Percentiles rank a stretch among this genome's conserved stretches.
Evolutionary conservation across 768 basidiomycete species (phyloP).

Genomic region (Mycena latifolia): DNA sequence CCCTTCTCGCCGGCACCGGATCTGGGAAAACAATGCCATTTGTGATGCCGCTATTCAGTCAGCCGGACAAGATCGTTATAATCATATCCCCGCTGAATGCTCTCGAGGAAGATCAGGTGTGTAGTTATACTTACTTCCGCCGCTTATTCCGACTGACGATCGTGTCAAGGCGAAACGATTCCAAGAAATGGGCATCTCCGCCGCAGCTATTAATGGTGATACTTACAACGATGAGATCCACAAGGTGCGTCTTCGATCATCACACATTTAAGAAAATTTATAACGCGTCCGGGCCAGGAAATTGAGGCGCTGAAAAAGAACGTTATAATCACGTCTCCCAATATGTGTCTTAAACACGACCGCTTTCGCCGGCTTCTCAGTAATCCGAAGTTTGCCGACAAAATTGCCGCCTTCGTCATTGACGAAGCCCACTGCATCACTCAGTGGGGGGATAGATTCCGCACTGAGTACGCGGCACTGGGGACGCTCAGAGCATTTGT

Average conservation of each 20-base stretch:
- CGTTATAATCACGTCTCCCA: conserved; percentile 1
- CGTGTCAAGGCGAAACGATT: neutral
- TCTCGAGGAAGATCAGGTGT: conserved; percentile 14
- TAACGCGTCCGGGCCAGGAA: neutral
- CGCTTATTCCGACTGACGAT: neutral
- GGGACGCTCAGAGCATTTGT: conserved; percentile 1
- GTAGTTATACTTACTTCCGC: too few relatives aligned
- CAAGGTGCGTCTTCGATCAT: neutral
- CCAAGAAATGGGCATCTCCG: neutral
- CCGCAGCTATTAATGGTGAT: neutral
- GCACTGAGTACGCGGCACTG: neutral
- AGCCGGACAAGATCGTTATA: conserved; percentile 3
- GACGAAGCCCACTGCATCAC: conserved; percentile 11
- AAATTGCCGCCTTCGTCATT: neutral
- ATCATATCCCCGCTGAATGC: conserved; percentile 20
- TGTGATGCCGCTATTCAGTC: conserved; percentile 9
- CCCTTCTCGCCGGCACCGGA: neutral
- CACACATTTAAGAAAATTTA: neutral
- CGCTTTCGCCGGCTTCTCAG: neutral
- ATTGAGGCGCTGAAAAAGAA: neutral
- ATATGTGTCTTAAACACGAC: conserved; percentile 9
- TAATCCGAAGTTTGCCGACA: neutral
- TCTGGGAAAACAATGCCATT: conserved; percentile 31
- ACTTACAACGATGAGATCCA: conserved; percentile 4
- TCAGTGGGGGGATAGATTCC: conserved; percentile 3